These are phyloP conservation scores for Stagonosporopsis chrysanthemi DNA, from an alignment of 2,329 filamentous ascomycete species.

Conservation along the genomic window DNA sequence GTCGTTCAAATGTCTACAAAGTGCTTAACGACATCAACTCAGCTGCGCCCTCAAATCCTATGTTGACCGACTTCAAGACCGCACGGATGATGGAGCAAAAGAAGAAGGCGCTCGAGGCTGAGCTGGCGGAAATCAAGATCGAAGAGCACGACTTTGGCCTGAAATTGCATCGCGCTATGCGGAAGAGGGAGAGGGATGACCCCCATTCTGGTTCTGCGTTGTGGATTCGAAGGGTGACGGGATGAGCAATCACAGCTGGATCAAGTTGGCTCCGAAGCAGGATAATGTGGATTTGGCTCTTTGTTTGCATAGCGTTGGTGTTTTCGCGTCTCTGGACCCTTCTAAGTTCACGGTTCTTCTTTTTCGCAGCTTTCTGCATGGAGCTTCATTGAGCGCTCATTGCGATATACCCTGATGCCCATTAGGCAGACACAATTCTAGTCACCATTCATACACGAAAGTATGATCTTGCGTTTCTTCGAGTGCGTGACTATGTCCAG, in stretches of 20 bases:
- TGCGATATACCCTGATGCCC: slow-evolving; percentile 14
- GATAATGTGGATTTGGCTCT: neutral
- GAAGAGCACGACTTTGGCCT: slow-evolving; percentile 52
- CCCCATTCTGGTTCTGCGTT: slow-evolving; percentile 44
- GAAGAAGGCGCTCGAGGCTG: slow-evolving; percentile 48
- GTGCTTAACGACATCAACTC: slow-evolving; percentile 47
- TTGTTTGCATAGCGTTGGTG: slow-evolving; percentile 14
- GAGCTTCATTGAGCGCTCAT: slow-evolving; percentile 1
- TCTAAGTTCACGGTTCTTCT: neutral
- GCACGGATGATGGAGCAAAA: slow-evolving; percentile 44
- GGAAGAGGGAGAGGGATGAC: slow-evolving; percentile 50
- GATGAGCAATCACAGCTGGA: slow-evolving; percentile 3
- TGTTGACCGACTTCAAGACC: slow-evolving; percentile 48
- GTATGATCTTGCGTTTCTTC: neutral
- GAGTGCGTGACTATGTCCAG: too few species aligned
- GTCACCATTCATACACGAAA: neutral
- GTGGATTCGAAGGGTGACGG: slow-evolving; percentile 51
- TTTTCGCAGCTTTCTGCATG: slow-evolving; percentile 1
- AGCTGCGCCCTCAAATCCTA: slow-evolving; percentile 47
- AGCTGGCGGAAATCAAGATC: slow-evolving; percentile 47
- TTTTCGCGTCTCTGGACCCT: neutral
- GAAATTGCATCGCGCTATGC: slow-evolving; percentile 50
- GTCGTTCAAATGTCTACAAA: slow-evolving; percentile 48
- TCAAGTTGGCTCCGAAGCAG: neutral
- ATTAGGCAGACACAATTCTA: slow-evolving; percentile 3